A percentile compares a stretch with the other conserved stretches of the same genome.
These are phyloP conservation scores for Posidonia australis DNA, from an alignment of 106 monocot genomes.

Conservation along the genomic window DNA sequence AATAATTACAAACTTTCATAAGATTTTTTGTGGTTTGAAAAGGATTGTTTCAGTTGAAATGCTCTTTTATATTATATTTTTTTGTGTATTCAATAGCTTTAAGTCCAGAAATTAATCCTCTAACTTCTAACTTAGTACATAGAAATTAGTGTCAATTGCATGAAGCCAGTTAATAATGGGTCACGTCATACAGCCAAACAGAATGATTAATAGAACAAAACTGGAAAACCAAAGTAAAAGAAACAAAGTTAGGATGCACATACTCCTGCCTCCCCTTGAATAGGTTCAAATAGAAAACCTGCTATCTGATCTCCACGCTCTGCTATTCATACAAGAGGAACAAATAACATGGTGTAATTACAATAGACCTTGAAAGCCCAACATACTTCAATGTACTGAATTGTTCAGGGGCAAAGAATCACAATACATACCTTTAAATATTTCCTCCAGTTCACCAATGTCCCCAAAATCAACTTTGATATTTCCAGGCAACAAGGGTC, in stretches of 20 bases:
- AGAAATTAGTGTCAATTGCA: too few relatives aligned
- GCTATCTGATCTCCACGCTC: conserved; percentile 71
- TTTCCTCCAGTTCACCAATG: conserved; percentile 49
- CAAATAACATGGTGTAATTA: neutral
- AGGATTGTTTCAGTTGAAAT: too few relatives aligned
- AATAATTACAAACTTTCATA: neutral
- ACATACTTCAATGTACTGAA: neutral
- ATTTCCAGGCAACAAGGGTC: conserved; percentile 82
- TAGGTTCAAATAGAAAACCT: conserved; percentile 96
- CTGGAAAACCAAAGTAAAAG: too few relatives aligned
- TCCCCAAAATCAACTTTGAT: conserved; percentile 96
- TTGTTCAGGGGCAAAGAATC: neutral
- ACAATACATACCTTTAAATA: conserved; percentile 53
- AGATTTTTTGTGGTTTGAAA: too few relatives aligned
- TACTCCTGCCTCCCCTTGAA: conserved; percentile 99
- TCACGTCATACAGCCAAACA: too few relatives aligned
- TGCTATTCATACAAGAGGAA: conserved; percentile 28
- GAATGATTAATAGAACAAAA: too few relatives aligned
- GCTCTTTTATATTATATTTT: too few relatives aligned
- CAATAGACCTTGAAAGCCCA: neutral
- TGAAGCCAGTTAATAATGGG: too few relatives aligned
- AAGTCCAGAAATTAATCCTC: too few relatives aligned
- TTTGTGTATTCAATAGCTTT: too few relatives aligned
- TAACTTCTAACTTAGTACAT: too few relatives aligned
- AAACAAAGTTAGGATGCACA: conserved; percentile 11